Evolutionary conservation across 441 rosid species (phyloP).

Genomic region (Melastoma candidum): DNA sequence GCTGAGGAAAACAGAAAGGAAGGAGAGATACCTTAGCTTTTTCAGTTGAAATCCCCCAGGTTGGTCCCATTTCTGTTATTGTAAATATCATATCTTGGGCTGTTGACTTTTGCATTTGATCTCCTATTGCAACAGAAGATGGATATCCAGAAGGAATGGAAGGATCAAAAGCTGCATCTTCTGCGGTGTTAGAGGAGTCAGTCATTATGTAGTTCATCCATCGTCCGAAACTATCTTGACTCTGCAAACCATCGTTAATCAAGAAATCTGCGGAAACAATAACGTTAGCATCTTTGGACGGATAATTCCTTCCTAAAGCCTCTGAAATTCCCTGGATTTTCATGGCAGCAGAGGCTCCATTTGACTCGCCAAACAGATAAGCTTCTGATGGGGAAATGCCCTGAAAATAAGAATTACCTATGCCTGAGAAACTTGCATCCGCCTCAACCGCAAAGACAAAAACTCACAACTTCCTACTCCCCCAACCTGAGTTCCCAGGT

Average conservation of each 20-base stretch:
- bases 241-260: slow-evolving; percentile 43
- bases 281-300: slow-evolving; percentile 18
- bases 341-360: slow-evolving; percentile 24
- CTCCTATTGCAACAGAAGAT: slow-evolving; percentile 24
- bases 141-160: slow-evolving; percentile 35
- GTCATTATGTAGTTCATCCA: slow-evolving; percentile 64
- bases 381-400: slow-evolving; percentile 27
- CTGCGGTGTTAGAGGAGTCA: slow-evolving; percentile 47
- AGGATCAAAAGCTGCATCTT: slow-evolving; percentile 39
- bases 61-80: slow-evolving; percentile 81
- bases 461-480: too few species aligned
- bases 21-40: slow-evolving; percentile 60
- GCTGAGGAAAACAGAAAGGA: slow-evolving; percentile 1
- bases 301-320: slow-evolving; percentile 25
- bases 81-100: slow-evolving; percentile 50
- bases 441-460: too few species aligned
- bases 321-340: slow-evolving; percentile 26
- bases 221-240: slow-evolving; percentile 86
- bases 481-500: too few species aligned
- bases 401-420: slow-evolving; percentile 34
- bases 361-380: slow-evolving; percentile 24
- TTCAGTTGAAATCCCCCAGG: slow-evolving; percentile 75
- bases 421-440: too few species aligned
- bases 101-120: slow-evolving; percentile 19
- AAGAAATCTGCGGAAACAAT: slow-evolving; percentile 22